Base-by-base conservation (phyloP, 495 filamentous ascomycete genomes). In the Aspergillus sclerotiicarbonarius region DNA sequence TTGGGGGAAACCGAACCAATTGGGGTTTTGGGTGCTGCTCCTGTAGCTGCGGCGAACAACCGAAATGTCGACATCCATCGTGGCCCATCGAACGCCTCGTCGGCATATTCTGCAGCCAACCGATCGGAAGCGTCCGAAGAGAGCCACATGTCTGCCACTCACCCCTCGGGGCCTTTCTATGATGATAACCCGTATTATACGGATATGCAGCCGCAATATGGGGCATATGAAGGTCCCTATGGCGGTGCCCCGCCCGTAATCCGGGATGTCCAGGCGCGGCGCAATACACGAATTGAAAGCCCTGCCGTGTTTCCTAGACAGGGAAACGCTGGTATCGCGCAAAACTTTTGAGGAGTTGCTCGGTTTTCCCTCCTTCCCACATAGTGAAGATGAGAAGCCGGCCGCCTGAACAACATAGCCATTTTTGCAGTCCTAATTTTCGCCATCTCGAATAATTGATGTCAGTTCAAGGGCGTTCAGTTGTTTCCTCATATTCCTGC, bases 31-130 rank as follows among this genome's bases (percentile, higher is more conserved):
- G 93, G 90, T 20, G 78, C 81, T 8, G 83, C 71, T 30, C 90
- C 91, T 0, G 72, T 78, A 4, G 82, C 87, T 12, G 80, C 81
- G 21, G 43, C 64, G 35, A 84, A 80, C 29, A 89, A 87, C 72
- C 80, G 83, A 43, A 72, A 73, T 21, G 76, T 69, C 18, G 87
- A 88, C 62, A 88, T 98, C 31, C 89, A 89, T 60, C 89, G 94
- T 37, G 94, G 94, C 2, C 88, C 93, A 13, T 96, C 92, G 1
- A 98, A 98, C 72, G 94, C 94, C 18, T 98, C 94, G 2, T 98
- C 94, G 0, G 91, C 90, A 9, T 98, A 98, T 71, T 97, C 93
- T 33, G 85, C 85, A 12, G 89, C 82, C 10, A 86, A 87, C 44
- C 82, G 84, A 46, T 97, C 95, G 3, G 92, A 97, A 62, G 85